Base-by-base conservation (phyloP, 805 yeast species). In the Candida anglica region DNA sequence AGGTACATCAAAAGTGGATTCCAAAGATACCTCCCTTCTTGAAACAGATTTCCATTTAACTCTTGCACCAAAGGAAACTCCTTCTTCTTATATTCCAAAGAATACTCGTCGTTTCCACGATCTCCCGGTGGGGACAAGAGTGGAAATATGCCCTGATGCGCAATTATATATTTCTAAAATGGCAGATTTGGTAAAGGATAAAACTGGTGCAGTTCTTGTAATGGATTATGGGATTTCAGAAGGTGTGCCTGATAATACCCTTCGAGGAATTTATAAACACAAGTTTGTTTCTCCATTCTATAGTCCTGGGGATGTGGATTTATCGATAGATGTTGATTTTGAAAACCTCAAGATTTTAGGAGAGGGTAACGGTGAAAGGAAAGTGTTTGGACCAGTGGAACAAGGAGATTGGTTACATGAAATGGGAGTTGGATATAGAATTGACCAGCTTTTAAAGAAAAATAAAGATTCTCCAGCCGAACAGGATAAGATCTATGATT, bases 271-370 rank as follows among this genome's bases (percentile, higher is more conserved):
- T 40, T 68, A 72, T 44, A 63, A 76, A 42, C 94, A 86, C 53
- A 73, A 75, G 44, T 72, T 86, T 47, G 89, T 82, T 0, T 75
- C 80, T 15, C 95, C 95, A 1, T 81, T 84, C 39, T 64, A 55
- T n/a, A 66, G 68, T 10, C 93, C 93, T 0, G 95, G 95, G 1
- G 73, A 76, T 22, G 89, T 84, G 3, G 95, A 86, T 59, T 63
- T 86, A 19, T 83, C 94, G 0, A 80, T 82, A 0, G 94, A 86
- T 51, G 95, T 86, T 9, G 95, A 86, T 53, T 86, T 86, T 52
- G 71, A 66, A 19, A 81, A 81, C 16, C 55, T 86, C 33, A 59
- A 34, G 15, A 24, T 38, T 13, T 10, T 21, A 58, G 10, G 42
- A 52, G 3, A 60, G 73, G 26, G 53, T 66, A 44, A 16, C 50